Percentiles rank a stretch among this genome's conserved stretches.
Conservation (phyloP, 108 stramenopile species). For the Nitzschia palea region DNA sequence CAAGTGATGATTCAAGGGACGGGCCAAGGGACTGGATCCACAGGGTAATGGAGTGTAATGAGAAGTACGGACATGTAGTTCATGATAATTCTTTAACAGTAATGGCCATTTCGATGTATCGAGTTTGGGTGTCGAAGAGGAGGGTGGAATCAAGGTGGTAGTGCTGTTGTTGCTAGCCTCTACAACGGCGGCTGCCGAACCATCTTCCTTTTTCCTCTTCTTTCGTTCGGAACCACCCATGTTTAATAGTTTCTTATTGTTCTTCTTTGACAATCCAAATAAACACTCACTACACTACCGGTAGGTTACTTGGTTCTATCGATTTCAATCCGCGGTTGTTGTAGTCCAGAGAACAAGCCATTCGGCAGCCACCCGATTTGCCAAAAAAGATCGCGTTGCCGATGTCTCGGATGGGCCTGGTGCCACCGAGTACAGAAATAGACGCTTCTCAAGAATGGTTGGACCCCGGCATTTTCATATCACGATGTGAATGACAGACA, state of each 20-base stretch:
- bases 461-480: no score
- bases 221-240: conserved; percentile 47
- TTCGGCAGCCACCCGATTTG: no score
- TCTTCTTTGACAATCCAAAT: no score
- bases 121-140: conserved; percentile 80
- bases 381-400: background rate
- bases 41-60: conserved; percentile 99
- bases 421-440: background rate
- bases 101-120: conserved; percentile 98
- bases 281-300: no score
- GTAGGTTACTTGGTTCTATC: no score
- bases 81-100: conserved; percentile 95
- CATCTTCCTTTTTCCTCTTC: conserved; percentile 75
- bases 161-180: background rate
- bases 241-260: no score
- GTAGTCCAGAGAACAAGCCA: no score
- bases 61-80: conserved; percentile 96
- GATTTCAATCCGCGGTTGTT: no score
- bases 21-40: conserved; percentile 94
- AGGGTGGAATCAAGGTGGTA: conserved; percentile 72
- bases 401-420: background rate
- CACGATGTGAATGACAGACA: no score
- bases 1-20: conserved; percentile 89
- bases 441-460: background rate
- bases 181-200: conserved; percentile 34